phyloP scores from a whole-genome alignment of 495 filamentous ascomycete species.

The Staphylotrichum tortipilum region DNA sequence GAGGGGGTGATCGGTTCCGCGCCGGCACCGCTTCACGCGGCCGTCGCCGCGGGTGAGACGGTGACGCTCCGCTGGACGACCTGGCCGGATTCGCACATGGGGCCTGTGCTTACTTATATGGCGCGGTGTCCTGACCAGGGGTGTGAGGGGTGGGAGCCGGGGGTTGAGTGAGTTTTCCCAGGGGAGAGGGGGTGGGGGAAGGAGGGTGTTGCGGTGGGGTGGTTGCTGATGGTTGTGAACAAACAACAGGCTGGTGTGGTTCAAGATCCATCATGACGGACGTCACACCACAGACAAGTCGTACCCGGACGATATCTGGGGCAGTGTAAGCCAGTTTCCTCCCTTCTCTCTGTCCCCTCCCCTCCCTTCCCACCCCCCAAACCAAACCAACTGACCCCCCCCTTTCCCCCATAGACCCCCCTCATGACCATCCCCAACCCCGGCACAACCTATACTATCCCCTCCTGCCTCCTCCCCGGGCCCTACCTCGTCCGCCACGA shows the following conservation, averaged over 20 bases:
- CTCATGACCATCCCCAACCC: constrained; percentile 47
- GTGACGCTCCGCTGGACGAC: constrained; percentile 54
- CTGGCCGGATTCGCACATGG: constrained; percentile 53
- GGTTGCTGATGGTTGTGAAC: constrained; percentile 22
- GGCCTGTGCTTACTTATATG: constrained; percentile 49
- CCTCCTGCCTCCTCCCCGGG: constrained; percentile 45
- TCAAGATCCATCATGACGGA: constrained; percentile 56
- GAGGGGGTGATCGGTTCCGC: constrained; percentile 34
- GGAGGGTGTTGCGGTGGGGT: too few relatives aligned
- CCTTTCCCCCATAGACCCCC: constrained; percentile 22
- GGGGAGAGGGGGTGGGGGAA: too few relatives aligned
- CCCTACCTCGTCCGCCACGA: constrained; percentile 66
- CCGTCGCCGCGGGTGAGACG: constrained; percentile 42
- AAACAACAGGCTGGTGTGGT: constrained; percentile 37
- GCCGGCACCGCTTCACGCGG: constrained; percentile 44
- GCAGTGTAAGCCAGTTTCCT: constrained; percentile 10
- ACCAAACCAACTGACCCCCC: too few relatives aligned
- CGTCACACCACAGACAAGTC: constrained; percentile 36
- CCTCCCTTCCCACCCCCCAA: not conserved
- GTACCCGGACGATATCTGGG: constrained; percentile 27
- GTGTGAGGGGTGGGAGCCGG: constrained; percentile 11
- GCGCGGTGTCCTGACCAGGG: constrained; percentile 27
- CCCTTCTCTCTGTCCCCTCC: not conserved
- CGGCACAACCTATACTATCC: constrained; percentile 53
- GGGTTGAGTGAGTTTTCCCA: constrained; percentile 15